Conservation (phyloP, 2,329 filamentous ascomycete species). For the Neodidymelliopsis sp. region DNA sequence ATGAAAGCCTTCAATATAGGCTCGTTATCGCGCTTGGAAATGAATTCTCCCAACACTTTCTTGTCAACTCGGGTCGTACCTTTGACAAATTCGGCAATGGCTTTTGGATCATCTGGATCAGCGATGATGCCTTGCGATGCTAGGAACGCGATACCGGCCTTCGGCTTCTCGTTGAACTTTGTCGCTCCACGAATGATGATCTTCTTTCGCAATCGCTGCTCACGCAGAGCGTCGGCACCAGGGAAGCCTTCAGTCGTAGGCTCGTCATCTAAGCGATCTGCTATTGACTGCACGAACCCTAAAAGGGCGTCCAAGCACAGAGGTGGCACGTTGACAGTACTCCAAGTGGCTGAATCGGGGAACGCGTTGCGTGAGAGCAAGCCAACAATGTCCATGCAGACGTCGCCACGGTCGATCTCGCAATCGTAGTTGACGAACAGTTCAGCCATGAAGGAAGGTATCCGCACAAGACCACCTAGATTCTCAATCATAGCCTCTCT, state of each 20-base stretch:
- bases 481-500: slow-evolving; percentile 98
- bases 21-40: slow-evolving; percentile 91
- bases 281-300: slow-evolving; percentile 89
- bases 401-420: slow-evolving; percentile 85
- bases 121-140: slow-evolving; percentile 86
- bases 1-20: slow-evolving; percentile 84
- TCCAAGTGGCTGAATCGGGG: slow-evolving; percentile 97
- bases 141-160: slow-evolving; percentile 85
- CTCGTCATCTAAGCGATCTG: slow-evolving; percentile 80
- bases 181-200: slow-evolving; percentile 85
- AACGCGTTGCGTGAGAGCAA: slow-evolving; percentile 92
- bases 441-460: slow-evolving; percentile 94
- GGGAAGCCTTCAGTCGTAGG: slow-evolving; percentile 71
- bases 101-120: slow-evolving; percentile 74
- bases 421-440: slow-evolving; percentile 99
- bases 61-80: slow-evolving; percentile 90
- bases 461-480: slow-evolving; percentile 87
- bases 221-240: slow-evolving; percentile 68
- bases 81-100: slow-evolving; percentile 85
- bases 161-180: slow-evolving; percentile 96
- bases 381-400: slow-evolving; percentile 95
- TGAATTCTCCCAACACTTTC: slow-evolving; percentile 86
- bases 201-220: slow-evolving; percentile 81
- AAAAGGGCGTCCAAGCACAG: slow-evolving; percentile 91
- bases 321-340: slow-evolving; percentile 96